Conservation (phyloP, 2,329 filamentous ascomycete genomes). For the Alternaria rosae region DNA sequence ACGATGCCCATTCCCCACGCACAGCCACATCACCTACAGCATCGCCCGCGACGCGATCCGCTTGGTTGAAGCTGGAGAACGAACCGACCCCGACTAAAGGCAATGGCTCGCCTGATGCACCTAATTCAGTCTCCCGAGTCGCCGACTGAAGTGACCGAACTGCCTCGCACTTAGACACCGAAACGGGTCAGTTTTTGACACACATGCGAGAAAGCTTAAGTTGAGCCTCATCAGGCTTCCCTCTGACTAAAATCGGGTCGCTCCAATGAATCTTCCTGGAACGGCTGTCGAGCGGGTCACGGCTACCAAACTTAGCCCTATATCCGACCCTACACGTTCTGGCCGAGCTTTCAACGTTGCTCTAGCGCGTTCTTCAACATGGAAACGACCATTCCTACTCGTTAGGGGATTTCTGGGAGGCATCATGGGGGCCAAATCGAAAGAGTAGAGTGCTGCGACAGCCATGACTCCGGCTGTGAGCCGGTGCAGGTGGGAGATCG, state of each 20-base stretch:
- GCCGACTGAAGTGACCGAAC: background rate
- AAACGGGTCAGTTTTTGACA: slow-evolving; percentile 11
- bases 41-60: slow-evolving; percentile 6
- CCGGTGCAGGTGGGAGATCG: slow-evolving; percentile 5
- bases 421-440: slow-evolving; percentile 21
- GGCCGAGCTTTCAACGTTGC: slow-evolving; percentile 14
- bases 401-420: slow-evolving; percentile 4
- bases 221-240: slow-evolving; percentile 24
- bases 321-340: slow-evolving; percentile 15
- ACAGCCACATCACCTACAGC: slow-evolving; percentile 12
- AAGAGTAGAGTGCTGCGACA: slow-evolving; percentile 15
- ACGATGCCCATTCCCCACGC: slow-evolving; percentile 3
- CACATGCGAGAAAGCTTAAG: slow-evolving; percentile 19
- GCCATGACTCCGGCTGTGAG: slow-evolving; percentile 9
- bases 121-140: background rate
- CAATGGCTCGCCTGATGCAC: slow-evolving; percentile 18
- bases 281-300: slow-evolving; percentile 1
- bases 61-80: background rate
- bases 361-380: slow-evolving; percentile 10
- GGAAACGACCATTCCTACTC: slow-evolving; percentile 16
- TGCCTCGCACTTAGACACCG: slow-evolving; percentile 20
- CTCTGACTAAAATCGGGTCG: slow-evolving; percentile 11
- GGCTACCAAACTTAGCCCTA: slow-evolving; percentile 21
- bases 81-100: background rate
- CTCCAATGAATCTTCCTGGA: slow-evolving; percentile 12